Base-by-base conservation (phyloP, 768 basidiomycete genomes). In the Gymnopilus junonius region DNA sequence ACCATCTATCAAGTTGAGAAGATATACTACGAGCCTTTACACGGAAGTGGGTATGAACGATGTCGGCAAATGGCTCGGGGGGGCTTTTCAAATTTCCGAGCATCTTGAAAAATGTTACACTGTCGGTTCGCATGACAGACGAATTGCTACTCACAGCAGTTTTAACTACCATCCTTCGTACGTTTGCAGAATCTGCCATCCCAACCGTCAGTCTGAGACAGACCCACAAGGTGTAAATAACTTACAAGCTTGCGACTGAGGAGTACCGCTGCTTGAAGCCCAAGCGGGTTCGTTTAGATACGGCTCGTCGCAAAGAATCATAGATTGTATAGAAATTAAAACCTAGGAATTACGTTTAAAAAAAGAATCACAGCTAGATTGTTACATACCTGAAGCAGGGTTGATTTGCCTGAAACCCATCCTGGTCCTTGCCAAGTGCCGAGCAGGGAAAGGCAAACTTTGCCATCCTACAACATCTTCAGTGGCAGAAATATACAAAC, bases 341-440 rank as follows among this genome's bases (percentile, higher is more conserved):
- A 96, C 93, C 85, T 97, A 86, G 85, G 73, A 39, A 53, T 10
- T 6, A 10, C 29, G 20, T 32, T 29, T 21, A 20, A 35, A 11
- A 31, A 10, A 55, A 11, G 4, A 2, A 29, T n/a, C 17, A 34
- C 14, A 31, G 5, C 8, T 21, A 40, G 6, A 3, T 25, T 39
- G 34, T 29, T 32, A 71, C 80, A 43, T 51, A 87, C 93, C 80
- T 97, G 95, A 4, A 97, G 82, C 53, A 98, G 77, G 5, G 95
- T 97, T 7, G 93, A 95, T 72, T 88, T 91, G 23, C 96, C 95
- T 2, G 94, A 71, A 45, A 95, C 83, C 96, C 95, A 97, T 23
- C 96, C 96, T 23, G 96, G 96, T 1, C 96, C 95, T 17, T 79
- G 74, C 96, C 96, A 97, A 12, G 96, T 97, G 31, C 95, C 95